Evolutionary conservation across 345 rosid species (phyloP), one percentile per base, ranked within the genome.

Genomic region (Clarkia xantiana): DNA sequence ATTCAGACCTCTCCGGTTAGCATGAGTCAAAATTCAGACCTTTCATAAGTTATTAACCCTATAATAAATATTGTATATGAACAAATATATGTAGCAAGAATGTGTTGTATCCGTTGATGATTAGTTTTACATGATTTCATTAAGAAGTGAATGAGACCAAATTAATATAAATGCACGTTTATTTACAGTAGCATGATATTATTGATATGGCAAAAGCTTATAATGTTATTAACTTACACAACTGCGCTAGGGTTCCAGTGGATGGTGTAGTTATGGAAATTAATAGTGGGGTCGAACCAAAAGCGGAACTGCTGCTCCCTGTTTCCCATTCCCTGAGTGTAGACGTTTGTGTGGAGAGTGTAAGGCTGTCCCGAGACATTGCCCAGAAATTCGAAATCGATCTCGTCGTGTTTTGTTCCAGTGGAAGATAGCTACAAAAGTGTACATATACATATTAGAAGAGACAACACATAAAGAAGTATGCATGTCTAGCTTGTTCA

Each of bases 331-430:
- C 90, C 94, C 72, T 72, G 71, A 11, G 75, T 63, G 49, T 57
- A 83, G 45, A 83, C 53, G 60, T 83, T 86, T 61, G 94, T 78
- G 64, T 86, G 84, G 55, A 83, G 55, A 12, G 61, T 81, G 60
- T 72, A 79, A 0, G 96, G 94, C 48, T 83, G 59, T 19, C 94
- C 94, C 1, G 80, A 73, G 18, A 72, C 57, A 40, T 83, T 87
- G 22, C 94, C 87, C 18, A 81, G 53, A 72, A 83, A 81, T 67
- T 81, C 94, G 1, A 73, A 83, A 53, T 83, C 85, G 52, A 87
- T 79, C 61, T 87, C 85, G 19, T 83, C 81, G 25, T 81, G 96
- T 51, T 34, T 54, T 62, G 44, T 67, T 17, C 82, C 89, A 0
- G 57, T 60, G 20, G 91, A 79, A 3, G 86, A 68, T 55, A 79